Conservation (phyloP, 768 basidiomycete species). For the Termitomyces sp. region DNA sequence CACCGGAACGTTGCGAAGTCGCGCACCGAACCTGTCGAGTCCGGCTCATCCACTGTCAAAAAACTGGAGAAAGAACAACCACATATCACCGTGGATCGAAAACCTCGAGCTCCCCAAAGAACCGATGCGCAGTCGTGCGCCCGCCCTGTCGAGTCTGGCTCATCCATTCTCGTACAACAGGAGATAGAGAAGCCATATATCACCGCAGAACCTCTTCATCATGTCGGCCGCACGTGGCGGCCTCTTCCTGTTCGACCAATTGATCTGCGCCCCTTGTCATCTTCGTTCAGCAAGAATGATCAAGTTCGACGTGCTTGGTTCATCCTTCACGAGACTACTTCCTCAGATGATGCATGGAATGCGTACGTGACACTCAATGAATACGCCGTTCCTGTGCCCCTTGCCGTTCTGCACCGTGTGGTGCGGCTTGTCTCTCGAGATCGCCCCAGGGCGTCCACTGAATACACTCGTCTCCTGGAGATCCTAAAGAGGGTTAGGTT, state of each 20-base stretch:
- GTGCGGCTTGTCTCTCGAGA: constrained; percentile 50
- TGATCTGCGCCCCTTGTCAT: not conserved
- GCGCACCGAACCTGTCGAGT: no score
- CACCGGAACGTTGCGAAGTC: no score
- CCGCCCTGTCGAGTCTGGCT: not conserved
- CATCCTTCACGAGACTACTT: constrained; percentile 16
- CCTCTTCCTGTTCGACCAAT: constrained; percentile 9
- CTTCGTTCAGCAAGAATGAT: constrained; percentile 3
- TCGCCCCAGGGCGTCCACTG: constrained; percentile 50
- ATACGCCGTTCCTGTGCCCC: constrained; percentile 31
- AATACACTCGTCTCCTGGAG: constrained; percentile 65
- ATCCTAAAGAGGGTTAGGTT: constrained; percentile 53
- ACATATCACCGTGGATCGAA: no score
- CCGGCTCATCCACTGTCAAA: no score
- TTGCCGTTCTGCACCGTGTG: constrained; percentile 55
- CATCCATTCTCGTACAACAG: not conserved
- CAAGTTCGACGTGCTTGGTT: constrained; percentile 13
- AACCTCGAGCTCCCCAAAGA: not conserved
- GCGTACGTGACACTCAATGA: constrained; percentile 32
- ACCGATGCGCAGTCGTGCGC: not conserved
- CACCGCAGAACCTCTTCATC: constrained; percentile 11
- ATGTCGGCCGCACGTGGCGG: constrained; percentile 23
- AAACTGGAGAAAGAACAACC: no score
- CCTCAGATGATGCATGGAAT: constrained; percentile 30
- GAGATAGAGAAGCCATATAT: not conserved